These are phyloP conservation scores for Sporothrix humicola DNA, from an alignment of 2,329 filamentous ascomycete genomes.

Conservation along the genomic window DNA sequence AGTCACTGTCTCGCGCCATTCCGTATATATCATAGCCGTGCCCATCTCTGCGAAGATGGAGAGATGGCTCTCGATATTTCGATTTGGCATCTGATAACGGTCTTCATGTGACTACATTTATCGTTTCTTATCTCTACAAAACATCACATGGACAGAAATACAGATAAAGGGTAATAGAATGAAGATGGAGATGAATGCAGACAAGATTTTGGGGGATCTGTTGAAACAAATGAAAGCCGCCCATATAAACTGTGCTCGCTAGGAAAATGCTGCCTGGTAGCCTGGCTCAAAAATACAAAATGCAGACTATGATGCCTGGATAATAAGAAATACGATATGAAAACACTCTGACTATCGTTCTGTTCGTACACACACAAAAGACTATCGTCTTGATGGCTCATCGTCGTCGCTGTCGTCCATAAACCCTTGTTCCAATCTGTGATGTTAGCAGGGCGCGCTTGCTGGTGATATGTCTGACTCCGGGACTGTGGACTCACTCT, in stretches of 20 bases:
- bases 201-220: neutral
- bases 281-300: no score
- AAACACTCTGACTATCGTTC: neutral
- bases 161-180: no score
- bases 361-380: neutral
- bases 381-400: slow-evolving; percentile 24
- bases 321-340: no score
- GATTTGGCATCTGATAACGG: neutral
- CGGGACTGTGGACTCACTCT: slow-evolving; percentile 58
- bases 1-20: neutral
- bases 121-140: no score
- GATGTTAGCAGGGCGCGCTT: neutral
- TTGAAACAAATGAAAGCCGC: neutral
- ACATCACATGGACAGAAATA: no score
- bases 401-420: slow-evolving; percentile 55
- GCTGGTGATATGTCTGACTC: neutral
- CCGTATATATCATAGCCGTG: neutral
- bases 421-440: slow-evolving; percentile 52
- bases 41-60: neutral
- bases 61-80: no score
- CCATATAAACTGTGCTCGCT: slow-evolving; percentile 1
- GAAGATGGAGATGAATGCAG: neutral
- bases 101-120: neutral
- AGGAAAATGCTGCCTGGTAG: no score
- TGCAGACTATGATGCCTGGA: no score